Conservation (phyloP, 2,329 filamentous ascomycete genomes). For the Neospermospora avenae region DNA sequence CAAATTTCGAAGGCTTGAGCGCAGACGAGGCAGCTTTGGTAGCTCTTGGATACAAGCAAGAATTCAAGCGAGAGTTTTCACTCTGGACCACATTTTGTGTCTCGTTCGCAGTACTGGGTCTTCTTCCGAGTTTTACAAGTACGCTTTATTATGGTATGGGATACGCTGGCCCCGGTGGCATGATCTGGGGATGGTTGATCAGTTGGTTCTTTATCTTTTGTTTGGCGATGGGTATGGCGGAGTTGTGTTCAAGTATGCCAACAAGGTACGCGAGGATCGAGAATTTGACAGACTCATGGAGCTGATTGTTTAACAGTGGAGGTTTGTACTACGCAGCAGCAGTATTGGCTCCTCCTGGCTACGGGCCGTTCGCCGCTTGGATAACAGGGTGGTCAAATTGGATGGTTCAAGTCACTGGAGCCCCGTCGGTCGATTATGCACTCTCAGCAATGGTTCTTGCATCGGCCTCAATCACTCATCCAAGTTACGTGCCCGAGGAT, state of each 20-base stretch:
- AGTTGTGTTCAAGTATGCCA: constrained; percentile 71
- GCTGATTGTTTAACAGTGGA: constrained; percentile 41
- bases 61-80: constrained; percentile 63
- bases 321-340: constrained; percentile 73
- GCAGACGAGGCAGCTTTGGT: constrained; percentile 60
- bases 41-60: constrained; percentile 54
- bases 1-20: constrained; percentile 44
- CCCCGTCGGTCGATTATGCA: constrained; percentile 65
- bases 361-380: constrained; percentile 65
- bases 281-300: neutral
- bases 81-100: constrained; percentile 74
- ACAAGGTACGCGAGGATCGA: constrained; percentile 45
- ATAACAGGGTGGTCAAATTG: constrained; percentile 70
- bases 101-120: constrained; percentile 67
- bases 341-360: constrained; percentile 64
- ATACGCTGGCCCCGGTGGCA: constrained; percentile 56
- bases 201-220: constrained; percentile 70
- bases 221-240: constrained; percentile 66
- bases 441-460: constrained; percentile 69
- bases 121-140: constrained; percentile 68
- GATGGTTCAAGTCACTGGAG: constrained; percentile 63
- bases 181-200: constrained; percentile 75
- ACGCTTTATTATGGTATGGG: constrained; percentile 69
- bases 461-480: constrained; percentile 64
- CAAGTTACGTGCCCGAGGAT: constrained; percentile 58